These are phyloP conservation scores for Cydonia oblonga DNA, from an alignment of 331 rosid genomes.

Conservation along the genomic window DNA sequence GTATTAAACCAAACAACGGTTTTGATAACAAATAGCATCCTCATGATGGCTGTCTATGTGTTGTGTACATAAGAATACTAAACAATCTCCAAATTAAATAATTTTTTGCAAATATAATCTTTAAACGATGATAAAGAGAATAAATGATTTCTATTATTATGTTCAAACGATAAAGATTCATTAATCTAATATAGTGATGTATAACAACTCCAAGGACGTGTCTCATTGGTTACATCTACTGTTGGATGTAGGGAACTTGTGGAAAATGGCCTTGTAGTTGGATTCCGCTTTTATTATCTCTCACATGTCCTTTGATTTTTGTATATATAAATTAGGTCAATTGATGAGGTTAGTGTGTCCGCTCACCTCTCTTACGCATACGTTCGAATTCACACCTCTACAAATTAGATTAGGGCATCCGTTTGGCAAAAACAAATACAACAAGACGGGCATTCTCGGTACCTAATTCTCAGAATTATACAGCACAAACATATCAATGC, in stretches of 20 bases:
- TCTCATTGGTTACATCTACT: neutral
- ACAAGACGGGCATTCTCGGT: neutral
- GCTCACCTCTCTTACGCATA: neutral
- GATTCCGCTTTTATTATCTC: neutral
- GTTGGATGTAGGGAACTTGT: neutral
- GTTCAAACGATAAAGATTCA: no score
- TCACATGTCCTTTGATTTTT: neutral
- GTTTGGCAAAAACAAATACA: neutral
- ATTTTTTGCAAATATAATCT: no score
- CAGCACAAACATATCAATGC: neutral
- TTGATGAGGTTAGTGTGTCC: neutral
- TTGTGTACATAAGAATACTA: no score
- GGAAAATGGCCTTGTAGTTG: neutral
- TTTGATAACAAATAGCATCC: no score
- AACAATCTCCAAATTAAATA: no score
- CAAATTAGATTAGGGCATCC: no score
- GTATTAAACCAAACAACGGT: no score
- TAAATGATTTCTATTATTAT: no score
- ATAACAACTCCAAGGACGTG: neutral
- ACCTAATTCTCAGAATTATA: neutral
- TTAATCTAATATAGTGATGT: no score
- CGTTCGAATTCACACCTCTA: neutral
- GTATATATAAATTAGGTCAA: neutral
- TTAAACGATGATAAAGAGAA: fast-evolving
- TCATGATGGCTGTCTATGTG: no score